A percentile compares a stretch with the other conserved stretches of the same genome.
Evolutionary conservation across 176 grass and related monocot species (phyloP).

Genomic region (Juncus effusus): DNA sequence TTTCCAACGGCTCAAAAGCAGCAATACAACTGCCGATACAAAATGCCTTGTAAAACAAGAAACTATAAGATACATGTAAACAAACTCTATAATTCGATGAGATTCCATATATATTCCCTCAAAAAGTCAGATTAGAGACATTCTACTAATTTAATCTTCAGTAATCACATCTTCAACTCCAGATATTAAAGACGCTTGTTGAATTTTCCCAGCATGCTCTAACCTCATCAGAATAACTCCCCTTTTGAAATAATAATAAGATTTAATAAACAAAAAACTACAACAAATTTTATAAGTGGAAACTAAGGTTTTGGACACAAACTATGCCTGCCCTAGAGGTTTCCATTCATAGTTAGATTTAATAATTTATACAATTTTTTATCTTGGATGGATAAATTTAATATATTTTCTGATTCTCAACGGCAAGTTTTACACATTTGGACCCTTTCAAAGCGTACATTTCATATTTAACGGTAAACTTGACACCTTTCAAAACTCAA

Average conservation of each 20-base stretch:
- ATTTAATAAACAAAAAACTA: constrained; percentile 4
- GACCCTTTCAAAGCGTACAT: too few species aligned
- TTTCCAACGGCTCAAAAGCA: not conserved
- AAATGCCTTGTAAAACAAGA: constrained; percentile 22
- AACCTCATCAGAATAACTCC: constrained; percentile 97
- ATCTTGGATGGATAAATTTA: too few species aligned
- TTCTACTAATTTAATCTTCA: constrained; percentile 22
- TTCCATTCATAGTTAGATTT: too few species aligned
- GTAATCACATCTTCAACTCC: constrained; percentile 33
- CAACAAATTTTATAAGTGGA: too few species aligned
- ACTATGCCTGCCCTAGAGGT: too few species aligned
- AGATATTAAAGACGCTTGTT: constrained; percentile 78
- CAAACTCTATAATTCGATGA: not conserved
- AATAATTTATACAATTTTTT: too few species aligned
- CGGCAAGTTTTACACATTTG: too few species aligned
- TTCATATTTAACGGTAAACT: too few species aligned
- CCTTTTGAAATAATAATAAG: constrained; percentile 32
- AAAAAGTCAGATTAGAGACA: not conserved
- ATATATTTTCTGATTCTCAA: too few species aligned
- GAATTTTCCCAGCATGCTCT: constrained; percentile 84
- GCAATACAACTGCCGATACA: not conserved
- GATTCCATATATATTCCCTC: not conserved
- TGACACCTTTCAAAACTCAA: too few species aligned
- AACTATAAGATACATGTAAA: not conserved
- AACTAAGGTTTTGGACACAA: too few species aligned